Base-by-base conservation (phyloP, 306 rosid species). In the peach (Prunus persica) region DNA sequence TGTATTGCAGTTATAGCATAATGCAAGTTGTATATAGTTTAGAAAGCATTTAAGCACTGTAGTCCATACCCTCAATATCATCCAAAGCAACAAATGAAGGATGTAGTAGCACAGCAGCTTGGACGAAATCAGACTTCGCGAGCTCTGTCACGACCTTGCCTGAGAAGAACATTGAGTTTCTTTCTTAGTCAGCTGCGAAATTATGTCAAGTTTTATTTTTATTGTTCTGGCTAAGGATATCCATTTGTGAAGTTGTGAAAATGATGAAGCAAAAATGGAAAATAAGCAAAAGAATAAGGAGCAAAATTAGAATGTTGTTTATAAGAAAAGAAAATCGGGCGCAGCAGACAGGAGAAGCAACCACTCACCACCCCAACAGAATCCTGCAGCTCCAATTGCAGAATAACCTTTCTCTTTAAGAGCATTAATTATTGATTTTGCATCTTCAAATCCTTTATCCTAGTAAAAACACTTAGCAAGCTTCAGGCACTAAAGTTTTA, bases 311-410 rank as follows among this genome's bases (percentile, higher is more conserved):
- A 32, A 32, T 32, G 38, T 22, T 16, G 9, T 67, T 25, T 30
- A 34, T 10, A 49, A 51, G 49, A 1, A 76, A 19, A 50, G 15
- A 13, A n/a, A 10, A 75, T 64, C 22, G 30, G 30, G 3, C 16
- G 3, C 16, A 11, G 13, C 50, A 9, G 50, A 46, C 30, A 30
- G 28, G 2, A 51, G 19, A 7, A 52, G 34, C 43, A 67, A 34
- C 58, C 25, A 46, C 92, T 83, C 64, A 91, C 94, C 94, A 41
- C 97, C 93, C 91, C 94, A 91, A 78, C 95, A 93, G 79, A 89
- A 84, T 72, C 91, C 93, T 15, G 73, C 95, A 19, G 90, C 93
- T 43, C 95, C 96, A 0, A 91, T 58, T 6, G 87, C 82, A 20
- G 89, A 80, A 60, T 86, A 66, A 68, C 90, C 91, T 75, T 80